Base-by-base conservation (phyloP, 371 early-diverging fungal species). In the Mycotypha africana region DNA sequence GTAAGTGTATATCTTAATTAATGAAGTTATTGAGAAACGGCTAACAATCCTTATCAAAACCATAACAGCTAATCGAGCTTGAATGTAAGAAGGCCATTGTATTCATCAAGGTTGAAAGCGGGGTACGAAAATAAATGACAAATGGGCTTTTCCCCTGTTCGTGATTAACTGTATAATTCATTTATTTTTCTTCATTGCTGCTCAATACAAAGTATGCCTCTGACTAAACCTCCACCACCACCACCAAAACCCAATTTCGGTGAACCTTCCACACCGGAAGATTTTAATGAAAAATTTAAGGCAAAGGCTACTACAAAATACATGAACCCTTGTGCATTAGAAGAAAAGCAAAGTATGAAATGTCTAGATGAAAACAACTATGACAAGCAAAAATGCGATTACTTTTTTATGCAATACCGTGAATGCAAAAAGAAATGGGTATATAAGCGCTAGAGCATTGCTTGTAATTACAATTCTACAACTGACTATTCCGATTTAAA, bases 381-480 rank as follows among this genome's bases (percentile, higher is more conserved):
- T 32, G 77, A 82, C 49, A 82, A 79, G 49, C 40, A 49, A 15
- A 60, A 70, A 16, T 84, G 85, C 59, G 71, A 76, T 32, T 69
- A 67, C 26, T 81, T 60, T 49, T 82, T 82, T 46, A 61, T 76
- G 50, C 75, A 78, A 32, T 84, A 82, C 43, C 56, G 66, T 28
- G 84, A 84, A 52, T 84, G 84, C 53, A 84, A 84, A 50, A 79
- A 78, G 66, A 71, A 78, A 69, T 84, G 84, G 84, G 80, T 71
- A 72, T 28, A n/a, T 14, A 14, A 33, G 28, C 5, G 11, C 5
- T 8, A 28, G 11, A 28, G 28, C 8, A 33, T 14, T 33, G 34
- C 5, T 9, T 4, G 53, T 38, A 12, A 16, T n/a, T 11, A 24
- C 15, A 2, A 24, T n/a, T 23, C 15, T 25, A 12, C 1, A 24